Conservation (phyloP, 495 filamentous ascomycete species). For the Neurospora hispaniola region DNA sequence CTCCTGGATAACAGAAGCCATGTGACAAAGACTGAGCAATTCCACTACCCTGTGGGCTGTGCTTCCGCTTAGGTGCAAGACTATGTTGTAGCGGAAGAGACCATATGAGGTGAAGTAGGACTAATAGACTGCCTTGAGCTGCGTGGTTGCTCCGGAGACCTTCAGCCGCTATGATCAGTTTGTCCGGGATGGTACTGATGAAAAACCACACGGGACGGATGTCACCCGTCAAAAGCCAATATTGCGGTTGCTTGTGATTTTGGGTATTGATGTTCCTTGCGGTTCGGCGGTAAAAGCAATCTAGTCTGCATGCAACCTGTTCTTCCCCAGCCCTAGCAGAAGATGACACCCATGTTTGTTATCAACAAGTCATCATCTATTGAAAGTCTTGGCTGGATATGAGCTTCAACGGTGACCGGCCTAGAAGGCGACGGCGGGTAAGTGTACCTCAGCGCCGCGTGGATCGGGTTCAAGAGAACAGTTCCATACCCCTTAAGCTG, state of each 20-base stretch:
- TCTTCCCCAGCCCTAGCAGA: conserved; percentile 19
- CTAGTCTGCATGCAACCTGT: conserved; percentile 16
- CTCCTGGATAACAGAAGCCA: not conserved
- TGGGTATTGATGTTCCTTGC: conserved; percentile 2
- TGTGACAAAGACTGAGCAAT: not conserved
- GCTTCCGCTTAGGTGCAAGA: not conserved
- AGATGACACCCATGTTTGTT: conserved; percentile 2
- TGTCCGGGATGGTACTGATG: not conserved
- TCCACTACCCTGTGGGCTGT: not conserved
- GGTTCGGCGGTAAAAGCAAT: conserved; percentile 13
- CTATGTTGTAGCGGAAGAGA: not conserved
- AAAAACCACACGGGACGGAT: not conserved
- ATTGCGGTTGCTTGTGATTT: conserved; percentile 1
- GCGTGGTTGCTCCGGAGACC: not conserved
- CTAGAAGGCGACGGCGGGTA: not conserved
- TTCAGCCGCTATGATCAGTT: not conserved
- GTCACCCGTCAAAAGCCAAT: not conserved
- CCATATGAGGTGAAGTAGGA: not conserved
- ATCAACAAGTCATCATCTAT: not conserved
- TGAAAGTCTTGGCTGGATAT: not conserved
- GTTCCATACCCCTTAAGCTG: not conserved
- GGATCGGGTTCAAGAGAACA: not conserved
- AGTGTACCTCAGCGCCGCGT: not conserved
- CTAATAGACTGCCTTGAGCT: not conserved
- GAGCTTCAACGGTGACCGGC: not conserved